These are phyloP conservation scores for Hymenotorrendiella dingleyae DNA, from an alignment of 2,329 filamentous ascomycete genomes.

Conservation along the genomic window DNA sequence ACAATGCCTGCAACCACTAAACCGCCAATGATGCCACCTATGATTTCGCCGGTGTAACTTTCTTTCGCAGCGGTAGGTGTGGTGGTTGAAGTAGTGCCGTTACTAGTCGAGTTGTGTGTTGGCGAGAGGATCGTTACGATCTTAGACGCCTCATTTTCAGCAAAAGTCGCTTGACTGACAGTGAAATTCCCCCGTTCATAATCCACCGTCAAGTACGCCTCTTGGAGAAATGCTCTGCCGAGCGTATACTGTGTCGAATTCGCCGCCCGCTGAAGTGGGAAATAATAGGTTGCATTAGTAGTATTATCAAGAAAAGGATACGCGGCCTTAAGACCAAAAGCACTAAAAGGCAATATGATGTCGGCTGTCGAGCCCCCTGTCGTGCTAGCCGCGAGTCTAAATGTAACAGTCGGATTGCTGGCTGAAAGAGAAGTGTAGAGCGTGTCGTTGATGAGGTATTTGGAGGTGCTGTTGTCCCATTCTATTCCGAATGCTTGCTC, in stretches of 20 bases:
- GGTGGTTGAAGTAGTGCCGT: too few relatives aligned
- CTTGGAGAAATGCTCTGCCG: constrained; percentile 26
- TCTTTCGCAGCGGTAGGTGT: too few relatives aligned
- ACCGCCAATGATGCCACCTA: too few relatives aligned
- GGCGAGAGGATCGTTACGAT: too few relatives aligned
- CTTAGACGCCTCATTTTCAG: too few relatives aligned
- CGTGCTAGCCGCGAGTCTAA: constrained; percentile 19
- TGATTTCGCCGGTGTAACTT: too few relatives aligned
- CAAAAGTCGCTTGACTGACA: too few relatives aligned
- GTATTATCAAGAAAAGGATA: constrained; percentile 10
- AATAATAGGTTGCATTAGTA: constrained; percentile 17
- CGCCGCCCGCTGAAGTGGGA: constrained; percentile 21
- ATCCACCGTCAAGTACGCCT: constrained; percentile 33
- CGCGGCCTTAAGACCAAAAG: constrained; percentile 28
- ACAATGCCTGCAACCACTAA: too few relatives aligned
- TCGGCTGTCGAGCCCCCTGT: constrained; percentile 11
- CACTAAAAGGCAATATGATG: constrained; percentile 24
- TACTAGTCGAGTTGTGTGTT: too few relatives aligned
- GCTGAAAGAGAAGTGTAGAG: constrained; percentile 21
- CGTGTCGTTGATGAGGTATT: constrained; percentile 30
- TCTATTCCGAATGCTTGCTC: constrained; percentile 31
- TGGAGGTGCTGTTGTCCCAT: constrained; percentile 29
- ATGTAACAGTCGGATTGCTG: constrained; percentile 25
- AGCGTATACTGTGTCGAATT: constrained; percentile 22
- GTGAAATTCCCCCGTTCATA: constrained; percentile 31